phyloP scores from a whole-genome alignment of 257 asterid species.

The Galeopsis tetrahit region DNA sequence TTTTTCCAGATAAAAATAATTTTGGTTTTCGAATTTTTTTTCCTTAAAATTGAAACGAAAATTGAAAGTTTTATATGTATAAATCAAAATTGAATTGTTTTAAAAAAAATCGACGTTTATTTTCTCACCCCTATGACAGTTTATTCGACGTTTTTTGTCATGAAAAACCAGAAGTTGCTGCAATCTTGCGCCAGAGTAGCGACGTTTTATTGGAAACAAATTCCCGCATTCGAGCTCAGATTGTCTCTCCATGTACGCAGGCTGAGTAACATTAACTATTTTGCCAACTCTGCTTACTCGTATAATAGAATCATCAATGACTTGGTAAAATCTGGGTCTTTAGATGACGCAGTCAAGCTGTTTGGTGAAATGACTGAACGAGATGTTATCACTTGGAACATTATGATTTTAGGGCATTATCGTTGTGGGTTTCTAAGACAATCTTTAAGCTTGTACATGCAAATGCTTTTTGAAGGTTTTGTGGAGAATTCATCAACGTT shows the following conservation, averaged over 20 bases:
- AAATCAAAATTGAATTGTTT: too few relatives aligned
- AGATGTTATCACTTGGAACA: constrained; percentile 71
- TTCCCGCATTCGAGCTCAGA: background rate
- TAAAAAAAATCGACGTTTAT: too few relatives aligned
- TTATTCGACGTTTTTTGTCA: constrained; percentile 14
- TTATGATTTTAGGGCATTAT: constrained; percentile 54
- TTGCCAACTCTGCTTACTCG: constrained; percentile 27
- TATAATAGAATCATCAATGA: constrained; percentile 39
- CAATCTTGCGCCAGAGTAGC: constrained; percentile 31
- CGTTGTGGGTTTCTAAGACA: constrained; percentile 42
- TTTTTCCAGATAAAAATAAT: too few relatives aligned
- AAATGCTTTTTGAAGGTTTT: constrained; percentile 50
- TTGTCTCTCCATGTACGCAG: constrained; percentile 25
- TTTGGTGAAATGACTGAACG: constrained; percentile 65
- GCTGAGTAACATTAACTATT: background rate
- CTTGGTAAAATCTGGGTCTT: constrained; percentile 45
- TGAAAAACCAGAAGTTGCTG: constrained; percentile 36
- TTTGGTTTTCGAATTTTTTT: too few relatives aligned
- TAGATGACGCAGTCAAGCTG: constrained; percentile 53
- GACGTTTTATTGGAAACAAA: constrained; percentile 21
- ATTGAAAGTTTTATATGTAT: too few relatives aligned
- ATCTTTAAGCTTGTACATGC: constrained; percentile 43
- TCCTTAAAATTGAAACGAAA: too few relatives aligned
- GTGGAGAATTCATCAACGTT: constrained; percentile 61
- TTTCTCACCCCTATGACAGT: too few relatives aligned